These are phyloP conservation scores for Camptophora hylomeconis DNA, from an alignment of 2,329 filamentous ascomycete genomes.

Conservation along the genomic window DNA sequence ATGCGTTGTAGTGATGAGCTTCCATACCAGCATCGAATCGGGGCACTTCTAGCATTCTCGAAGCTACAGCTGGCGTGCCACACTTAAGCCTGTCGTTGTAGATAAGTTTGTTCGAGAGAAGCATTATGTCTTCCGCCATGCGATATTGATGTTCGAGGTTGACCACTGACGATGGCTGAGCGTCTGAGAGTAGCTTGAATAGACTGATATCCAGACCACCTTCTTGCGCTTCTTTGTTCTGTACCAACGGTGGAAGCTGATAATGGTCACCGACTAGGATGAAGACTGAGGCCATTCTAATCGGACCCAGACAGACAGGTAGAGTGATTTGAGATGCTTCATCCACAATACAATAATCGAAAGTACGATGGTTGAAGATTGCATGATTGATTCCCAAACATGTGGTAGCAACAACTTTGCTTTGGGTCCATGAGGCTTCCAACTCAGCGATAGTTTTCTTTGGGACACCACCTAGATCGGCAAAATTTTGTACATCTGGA, in stretches of 20 bases:
- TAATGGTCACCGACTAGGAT: slow-evolving; percentile 95
- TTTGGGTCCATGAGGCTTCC: slow-evolving; percentile 67
- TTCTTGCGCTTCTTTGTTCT: slow-evolving; percentile 73
- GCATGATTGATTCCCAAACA: slow-evolving; percentile 85
- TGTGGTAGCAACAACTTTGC: slow-evolving; percentile 84
- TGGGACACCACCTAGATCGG: slow-evolving; percentile 59
- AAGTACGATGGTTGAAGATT: slow-evolving; percentile 75
- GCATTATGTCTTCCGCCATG: slow-evolving; percentile 97
- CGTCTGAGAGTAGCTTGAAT: slow-evolving; percentile 85
- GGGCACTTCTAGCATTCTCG: slow-evolving; percentile 54
- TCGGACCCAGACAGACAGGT: slow-evolving; percentile 85
- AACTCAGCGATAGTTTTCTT: slow-evolving; percentile 73
- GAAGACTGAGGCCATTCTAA: slow-evolving; percentile 83
- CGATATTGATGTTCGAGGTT: slow-evolving; percentile 93
- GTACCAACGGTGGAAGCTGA: slow-evolving; percentile 85
- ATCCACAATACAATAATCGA: slow-evolving; percentile 97
- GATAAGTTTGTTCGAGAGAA: slow-evolving; percentile 81
- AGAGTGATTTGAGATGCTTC: slow-evolving; percentile 96
- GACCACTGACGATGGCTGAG: slow-evolving; percentile 74
- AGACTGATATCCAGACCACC: slow-evolving; percentile 85
- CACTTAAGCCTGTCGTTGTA: slow-evolving; percentile 86
- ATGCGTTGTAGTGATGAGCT: slow-evolving; percentile 47
- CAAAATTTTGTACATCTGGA: slow-evolving; percentile 75
- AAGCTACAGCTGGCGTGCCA: slow-evolving; percentile 63
- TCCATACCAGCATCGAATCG: slow-evolving; percentile 45